Conservation (phyloP, 176 grass and related monocot genomes). For the Avena atlantica region DNA sequence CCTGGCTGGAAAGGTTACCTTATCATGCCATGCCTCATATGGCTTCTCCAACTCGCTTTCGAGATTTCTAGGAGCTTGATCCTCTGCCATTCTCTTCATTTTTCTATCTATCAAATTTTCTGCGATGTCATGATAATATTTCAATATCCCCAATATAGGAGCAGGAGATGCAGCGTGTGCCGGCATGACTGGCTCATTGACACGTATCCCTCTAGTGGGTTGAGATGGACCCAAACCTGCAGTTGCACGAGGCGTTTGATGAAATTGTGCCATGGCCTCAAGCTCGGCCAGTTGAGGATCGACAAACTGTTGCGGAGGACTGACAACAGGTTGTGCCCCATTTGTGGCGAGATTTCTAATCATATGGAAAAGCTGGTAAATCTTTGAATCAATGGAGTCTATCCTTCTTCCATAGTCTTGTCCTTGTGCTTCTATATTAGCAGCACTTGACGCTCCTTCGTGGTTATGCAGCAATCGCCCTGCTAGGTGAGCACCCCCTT, state of each 20-base stretch:
- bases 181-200: not conserved
- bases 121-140: conserved; percentile 24
- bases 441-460: not conserved
- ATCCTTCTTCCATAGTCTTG: not conserved
- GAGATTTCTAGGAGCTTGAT: too few species aligned
- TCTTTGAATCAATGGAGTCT: not conserved
- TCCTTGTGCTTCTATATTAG: not conserved
- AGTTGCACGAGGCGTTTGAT: not conserved
- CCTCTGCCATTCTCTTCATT: conserved; percentile 8
- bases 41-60: conserved; percentile 17
- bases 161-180: not conserved
- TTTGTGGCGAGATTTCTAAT: not conserved
- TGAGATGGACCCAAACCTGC: not conserved
- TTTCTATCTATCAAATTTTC: not conserved
- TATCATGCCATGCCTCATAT: not conserved
- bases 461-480: not conserved
- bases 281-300: not conserved
- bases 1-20: not conserved
- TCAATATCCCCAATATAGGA: not conserved
- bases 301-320: not conserved
- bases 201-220: not conserved
- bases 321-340: not conserved
- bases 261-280: not conserved
- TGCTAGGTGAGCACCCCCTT: too few species aligned
- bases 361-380: not conserved